Evolutionary conservation across 2,329 filamentous ascomycete genomes (phyloP), one percentile per base, ranked within the genome.

Genomic region (Tolypocladium amazonense): DNA sequence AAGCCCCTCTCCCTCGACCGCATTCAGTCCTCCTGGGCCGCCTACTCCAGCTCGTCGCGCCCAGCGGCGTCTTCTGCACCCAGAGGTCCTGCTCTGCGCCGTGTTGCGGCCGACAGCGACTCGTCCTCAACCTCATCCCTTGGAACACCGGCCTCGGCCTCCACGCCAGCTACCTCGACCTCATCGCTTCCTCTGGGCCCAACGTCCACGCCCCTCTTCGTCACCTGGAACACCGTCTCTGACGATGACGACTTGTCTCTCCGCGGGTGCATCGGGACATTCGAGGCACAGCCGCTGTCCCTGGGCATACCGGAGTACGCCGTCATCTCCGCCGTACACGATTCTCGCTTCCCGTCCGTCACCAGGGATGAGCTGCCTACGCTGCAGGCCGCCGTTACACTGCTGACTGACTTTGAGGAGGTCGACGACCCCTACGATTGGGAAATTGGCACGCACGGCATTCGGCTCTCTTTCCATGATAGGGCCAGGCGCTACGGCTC

Each of bases 261-360:
- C 50, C 88, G 94, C 61, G 94, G 94, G 61, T 99, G 94, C 79
- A 97, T 99, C 70, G 94, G 94, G 66, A 99, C 93, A 2, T 99
- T 97, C 69, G 89, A 92, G 69, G 73, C 86, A 2, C 85, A 90
- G 68, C 84, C 88, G 56, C 82, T 99, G 15, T 80, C 85, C 37
- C 75, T 83, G 1, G 92, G 92, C 4, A 77, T 99, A 52, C 79
- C 85, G 58, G 86, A 85, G 62, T 97, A 97, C 75, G 89, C 92
- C 55, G 76, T 96, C 65, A 94, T 88, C 57, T 92, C 92, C 72
- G 85, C 85, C 3, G 74, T 88, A 27, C 76, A 86, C 59, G 86
- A 88, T 73, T 79, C 74, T 61, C 84, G 86, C 56, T 88, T 88
- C 76, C 69, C 73, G 14, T 82, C 84, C 59, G 78, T 88, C 62